Conservation (phyloP, 202 grass and related monocot genomes). For the Setaria viridis region DNA sequence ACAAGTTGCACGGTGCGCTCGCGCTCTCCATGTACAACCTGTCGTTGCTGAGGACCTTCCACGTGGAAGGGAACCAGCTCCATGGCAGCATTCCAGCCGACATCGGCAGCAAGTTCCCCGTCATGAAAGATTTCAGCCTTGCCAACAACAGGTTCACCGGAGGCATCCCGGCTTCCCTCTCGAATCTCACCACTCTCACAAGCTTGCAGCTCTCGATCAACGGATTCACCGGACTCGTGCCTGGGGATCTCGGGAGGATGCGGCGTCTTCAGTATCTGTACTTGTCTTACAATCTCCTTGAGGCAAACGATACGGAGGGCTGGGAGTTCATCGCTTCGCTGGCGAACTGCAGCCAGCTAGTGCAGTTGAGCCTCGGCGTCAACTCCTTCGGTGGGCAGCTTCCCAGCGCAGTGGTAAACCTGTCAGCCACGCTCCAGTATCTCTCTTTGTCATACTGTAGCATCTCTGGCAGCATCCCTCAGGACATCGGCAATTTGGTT, state of each 20-base stretch:
- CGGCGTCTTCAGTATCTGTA: not conserved
- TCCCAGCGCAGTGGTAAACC: slow-evolving; percentile 1
- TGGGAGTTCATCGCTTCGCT: slow-evolving; percentile 5
- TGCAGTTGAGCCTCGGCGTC: not conserved
- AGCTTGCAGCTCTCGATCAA: slow-evolving; percentile 11
- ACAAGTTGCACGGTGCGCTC: not conserved
- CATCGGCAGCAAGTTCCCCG: slow-evolving; percentile 9
- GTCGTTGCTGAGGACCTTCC: not conserved
- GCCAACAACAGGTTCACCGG: slow-evolving; percentile 14
- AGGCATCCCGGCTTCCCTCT: not conserved
- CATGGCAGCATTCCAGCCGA: not conserved
- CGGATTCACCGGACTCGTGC: not conserved
- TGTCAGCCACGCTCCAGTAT: not conserved
- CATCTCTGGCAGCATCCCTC: not conserved
- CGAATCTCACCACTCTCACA: not conserved
- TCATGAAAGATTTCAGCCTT: not conserved
- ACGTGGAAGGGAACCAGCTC: slow-evolving; percentile 11
- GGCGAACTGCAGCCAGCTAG: not conserved
- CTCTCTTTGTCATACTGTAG: not conserved
- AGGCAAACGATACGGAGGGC: not conserved
- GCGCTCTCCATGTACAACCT: slow-evolving; percentile 10
- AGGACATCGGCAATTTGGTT: not conserved
- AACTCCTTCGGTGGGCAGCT: not conserved
- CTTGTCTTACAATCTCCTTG: not conserved
- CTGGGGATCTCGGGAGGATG: not conserved